Percentiles rank a stretch among this genome's conserved stretches.
These are phyloP conservation scores for Hypoxylon subgilvum DNA, from an alignment of 495 filamentous ascomycete genomes.

Conservation along the genomic window DNA sequence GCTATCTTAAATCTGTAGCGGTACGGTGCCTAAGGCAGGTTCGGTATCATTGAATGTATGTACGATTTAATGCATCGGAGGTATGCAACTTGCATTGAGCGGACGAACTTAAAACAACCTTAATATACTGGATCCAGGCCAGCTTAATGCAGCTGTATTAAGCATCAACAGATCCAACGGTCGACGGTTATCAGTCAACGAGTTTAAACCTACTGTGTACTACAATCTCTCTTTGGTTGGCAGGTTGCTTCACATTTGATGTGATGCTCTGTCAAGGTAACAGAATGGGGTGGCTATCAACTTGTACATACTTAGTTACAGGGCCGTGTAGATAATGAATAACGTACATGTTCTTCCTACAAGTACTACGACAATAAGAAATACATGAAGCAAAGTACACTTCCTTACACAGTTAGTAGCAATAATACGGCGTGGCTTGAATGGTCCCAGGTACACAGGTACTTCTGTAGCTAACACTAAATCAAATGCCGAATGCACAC, in stretches of 20 bases:
- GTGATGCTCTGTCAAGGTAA: no score
- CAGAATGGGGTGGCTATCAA: no score
- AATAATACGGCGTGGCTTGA: no score
- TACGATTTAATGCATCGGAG: conserved; percentile 11
- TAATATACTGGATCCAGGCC: not conserved
- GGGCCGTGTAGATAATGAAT: not conserved
- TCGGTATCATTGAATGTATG: no score
- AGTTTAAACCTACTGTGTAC: no score
- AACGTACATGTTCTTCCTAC: not conserved
- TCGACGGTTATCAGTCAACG: no score
- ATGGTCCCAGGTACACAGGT: conserved; percentile 4
- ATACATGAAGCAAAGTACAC: conserved; percentile 4
- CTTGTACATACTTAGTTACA: not conserved
- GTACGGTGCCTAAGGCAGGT: no score
- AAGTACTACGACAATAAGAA: not conserved
- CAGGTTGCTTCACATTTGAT: no score
- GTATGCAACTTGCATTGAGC: conserved; percentile 8
- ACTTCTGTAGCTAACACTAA: not conserved
- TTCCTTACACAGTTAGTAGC: not conserved
- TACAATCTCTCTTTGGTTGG: no score
- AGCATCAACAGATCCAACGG: no score
- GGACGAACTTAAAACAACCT: conserved; percentile 8
- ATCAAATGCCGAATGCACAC: not conserved
- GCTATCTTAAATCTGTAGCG: not conserved
- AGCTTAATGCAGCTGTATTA: no score